These are phyloP conservation scores for Ophiognomonia clavigignenti-juglandacearum DNA, from an alignment of 2,329 filamentous ascomycete genomes.

Conservation along the genomic window DNA sequence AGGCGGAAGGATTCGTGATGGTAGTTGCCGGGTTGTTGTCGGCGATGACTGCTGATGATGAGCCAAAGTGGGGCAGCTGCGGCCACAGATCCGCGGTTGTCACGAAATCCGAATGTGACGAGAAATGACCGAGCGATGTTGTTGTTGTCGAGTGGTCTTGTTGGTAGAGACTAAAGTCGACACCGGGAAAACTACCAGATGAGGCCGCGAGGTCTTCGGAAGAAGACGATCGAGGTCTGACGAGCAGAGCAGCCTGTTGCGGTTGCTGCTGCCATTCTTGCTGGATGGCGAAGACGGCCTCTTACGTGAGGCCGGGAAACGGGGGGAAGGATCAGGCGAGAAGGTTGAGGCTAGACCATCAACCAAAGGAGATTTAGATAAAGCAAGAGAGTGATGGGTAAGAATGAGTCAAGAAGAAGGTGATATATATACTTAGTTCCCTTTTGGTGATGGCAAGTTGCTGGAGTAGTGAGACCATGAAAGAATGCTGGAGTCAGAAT, in stretches of 20 bases:
- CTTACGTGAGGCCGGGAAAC: slow-evolving; percentile 23
- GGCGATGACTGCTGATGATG: too few relatives aligned
- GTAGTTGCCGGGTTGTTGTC: background rate
- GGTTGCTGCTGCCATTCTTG: slow-evolving; percentile 23
- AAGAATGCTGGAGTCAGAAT: background rate
- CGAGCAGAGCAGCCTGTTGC: slow-evolving; percentile 19
- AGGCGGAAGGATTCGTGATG: background rate
- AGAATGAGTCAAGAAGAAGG: background rate
- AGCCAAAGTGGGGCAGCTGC: background rate
- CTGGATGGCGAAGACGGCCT: slow-evolving; percentile 25
- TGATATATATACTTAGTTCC: background rate
- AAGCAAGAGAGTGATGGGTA: background rate
- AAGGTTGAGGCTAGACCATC: background rate
- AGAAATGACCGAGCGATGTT: background rate
- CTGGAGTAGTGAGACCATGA: background rate
- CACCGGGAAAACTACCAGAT: slow-evolving; percentile 8
- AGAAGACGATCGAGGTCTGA: slow-evolving; percentile 17
- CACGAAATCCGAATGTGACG: slow-evolving; percentile 7
- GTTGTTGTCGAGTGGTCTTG: background rate
- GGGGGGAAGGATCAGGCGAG: background rate
- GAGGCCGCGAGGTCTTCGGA: slow-evolving; percentile 19
- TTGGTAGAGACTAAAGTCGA: slow-evolving; percentile 1
- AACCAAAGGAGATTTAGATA: background rate
- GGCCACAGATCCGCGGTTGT: slow-evolving; percentile 9
- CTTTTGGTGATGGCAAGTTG: background rate